Base-by-base conservation (phyloP, 2,329 filamentous ascomycete genomes). In the Fusarium dimerum region DNA sequence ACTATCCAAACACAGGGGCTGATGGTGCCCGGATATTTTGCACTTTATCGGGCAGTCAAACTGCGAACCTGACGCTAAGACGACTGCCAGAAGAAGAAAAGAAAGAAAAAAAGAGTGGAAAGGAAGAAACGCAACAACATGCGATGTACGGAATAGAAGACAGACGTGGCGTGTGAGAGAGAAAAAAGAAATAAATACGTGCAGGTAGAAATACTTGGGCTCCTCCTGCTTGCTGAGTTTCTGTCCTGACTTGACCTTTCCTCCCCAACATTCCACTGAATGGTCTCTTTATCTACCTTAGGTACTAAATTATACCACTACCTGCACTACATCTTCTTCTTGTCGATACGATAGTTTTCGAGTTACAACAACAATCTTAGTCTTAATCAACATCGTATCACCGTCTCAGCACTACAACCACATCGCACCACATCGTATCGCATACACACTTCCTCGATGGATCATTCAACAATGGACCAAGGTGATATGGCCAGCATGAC, bases 401-500 rank as follows among this genome's bases (percentile, higher is more conserved):
- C 7, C 20, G 20, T 7, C 32, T 36, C 32, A 40, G n/a, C 6
- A 40, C n/a, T 9, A 40, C 7, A 40, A 20, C n/a, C 10, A 40
- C 39, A 40, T 16, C 39, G 17, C 4, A 26, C 20, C 20, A 26
- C 20, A 26, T 26, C 20, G 7, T 26, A 26, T 26, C 20, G 7
- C 4, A 26, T 7, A 26, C 20, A 26, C 20, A 26, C 4, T 26
- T 7, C 20, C 20, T 5, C 20, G 20, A 26, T 26, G 20, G 20
- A 40, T 10, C 11, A 40, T 38, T 40, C 47, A 3, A 40, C 29
- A 9, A 60, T 52, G 49, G 32, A 49, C 44, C 42, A 50, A 41
- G 15, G 30, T 3, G 20, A 55, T n/a, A 49, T 57, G 52, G 52
- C 52, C 36, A 59, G n/a, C n/a, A 29, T 43, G 41, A 15, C 56